Conservation (phyloP, 2,329 filamentous ascomycete species). For the Pseudocercospora musae region DNA sequence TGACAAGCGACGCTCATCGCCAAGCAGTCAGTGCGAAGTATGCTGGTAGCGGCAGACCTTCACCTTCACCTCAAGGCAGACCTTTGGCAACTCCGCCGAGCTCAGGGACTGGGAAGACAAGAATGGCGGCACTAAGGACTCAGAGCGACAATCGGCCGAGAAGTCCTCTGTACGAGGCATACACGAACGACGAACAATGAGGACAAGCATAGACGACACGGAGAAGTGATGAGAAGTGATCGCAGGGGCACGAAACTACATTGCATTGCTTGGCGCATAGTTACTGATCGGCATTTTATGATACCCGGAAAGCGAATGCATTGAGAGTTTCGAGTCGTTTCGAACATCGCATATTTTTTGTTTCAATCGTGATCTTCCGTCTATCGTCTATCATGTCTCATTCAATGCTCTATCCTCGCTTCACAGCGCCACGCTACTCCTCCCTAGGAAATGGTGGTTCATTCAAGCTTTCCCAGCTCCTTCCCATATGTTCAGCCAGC, state of each 20-base stretch:
- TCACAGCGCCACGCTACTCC: background rate
- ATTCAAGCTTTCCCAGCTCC: background rate
- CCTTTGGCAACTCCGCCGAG: conserved; percentile 19
- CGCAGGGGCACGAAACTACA: background rate
- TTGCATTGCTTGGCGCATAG: conserved; percentile 3
- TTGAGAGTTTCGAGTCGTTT: background rate
- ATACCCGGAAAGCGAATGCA: conserved; percentile 5
- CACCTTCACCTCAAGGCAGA: background rate
- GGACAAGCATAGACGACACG: background rate
- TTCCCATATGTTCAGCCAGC: background rate
- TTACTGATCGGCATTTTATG: background rate
- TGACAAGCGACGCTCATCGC: conserved; percentile 18
- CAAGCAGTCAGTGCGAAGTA: conserved; percentile 16
- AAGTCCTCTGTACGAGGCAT: conserved; percentile 22
- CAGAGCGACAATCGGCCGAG: conserved; percentile 20
- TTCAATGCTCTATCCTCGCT: background rate
- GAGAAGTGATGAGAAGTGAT: background rate
- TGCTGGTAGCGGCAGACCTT: conserved; percentile 3
- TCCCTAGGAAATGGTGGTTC: background rate
- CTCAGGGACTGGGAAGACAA: conserved; percentile 14
- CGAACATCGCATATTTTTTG: background rate
- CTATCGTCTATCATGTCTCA: background rate
- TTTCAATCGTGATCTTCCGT: background rate
- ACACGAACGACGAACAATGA: conserved; percentile 5
- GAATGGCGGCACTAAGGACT: conserved; percentile 15